A percentile compares a stretch with the other conserved stretches of the same genome.
Conservation (phyloP, 768 basidiomycete species). For the Strobilomyces dryophilus region DNA sequence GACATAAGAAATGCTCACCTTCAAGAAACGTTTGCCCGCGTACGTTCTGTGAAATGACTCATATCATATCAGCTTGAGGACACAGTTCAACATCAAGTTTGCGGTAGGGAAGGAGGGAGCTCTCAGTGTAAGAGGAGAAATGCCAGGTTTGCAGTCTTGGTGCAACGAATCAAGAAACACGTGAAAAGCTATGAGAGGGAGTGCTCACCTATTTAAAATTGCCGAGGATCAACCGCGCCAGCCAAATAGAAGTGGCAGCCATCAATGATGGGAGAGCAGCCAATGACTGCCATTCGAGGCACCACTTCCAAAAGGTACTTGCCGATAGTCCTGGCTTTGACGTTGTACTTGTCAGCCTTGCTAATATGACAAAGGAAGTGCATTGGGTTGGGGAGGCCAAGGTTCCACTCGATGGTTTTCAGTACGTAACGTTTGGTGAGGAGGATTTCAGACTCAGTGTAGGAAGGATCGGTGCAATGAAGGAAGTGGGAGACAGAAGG, state of each 20-base stretch:
- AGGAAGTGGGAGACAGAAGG: constrained; percentile 81
- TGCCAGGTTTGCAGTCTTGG: constrained; percentile 81
- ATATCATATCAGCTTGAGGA: constrained; percentile 67
- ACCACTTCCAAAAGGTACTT: constrained; percentile 91
- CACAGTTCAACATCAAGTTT: constrained; percentile 83
- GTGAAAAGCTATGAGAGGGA: neutral
- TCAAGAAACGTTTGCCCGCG: constrained; percentile 76
- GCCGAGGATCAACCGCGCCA: constrained; percentile 76
- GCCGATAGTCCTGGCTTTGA: constrained; percentile 78
- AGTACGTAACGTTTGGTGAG: constrained; percentile 87
- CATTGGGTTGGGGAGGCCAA: constrained; percentile 85
- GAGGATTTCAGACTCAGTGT: constrained; percentile 74
- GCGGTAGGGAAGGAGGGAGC: constrained; percentile 75
- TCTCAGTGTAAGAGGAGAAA: constrained; percentile 82
- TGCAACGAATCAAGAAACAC: constrained; percentile 11
- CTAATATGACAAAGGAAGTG: constrained; percentile 84
- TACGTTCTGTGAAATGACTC: constrained; percentile 88
- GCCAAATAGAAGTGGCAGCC: constrained; percentile 83
- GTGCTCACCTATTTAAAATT: constrained; percentile 79
- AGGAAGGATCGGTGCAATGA: constrained; percentile 73
- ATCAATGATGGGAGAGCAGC: constrained; percentile 70
- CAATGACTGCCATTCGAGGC: constrained; percentile 79
- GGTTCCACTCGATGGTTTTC: constrained; percentile 80
- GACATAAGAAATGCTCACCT: constrained; percentile 43
- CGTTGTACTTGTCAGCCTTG: constrained; percentile 91